Conservation (phyloP, 2,329 filamentous ascomycete species). For the Juglanconis juglandina region DNA sequence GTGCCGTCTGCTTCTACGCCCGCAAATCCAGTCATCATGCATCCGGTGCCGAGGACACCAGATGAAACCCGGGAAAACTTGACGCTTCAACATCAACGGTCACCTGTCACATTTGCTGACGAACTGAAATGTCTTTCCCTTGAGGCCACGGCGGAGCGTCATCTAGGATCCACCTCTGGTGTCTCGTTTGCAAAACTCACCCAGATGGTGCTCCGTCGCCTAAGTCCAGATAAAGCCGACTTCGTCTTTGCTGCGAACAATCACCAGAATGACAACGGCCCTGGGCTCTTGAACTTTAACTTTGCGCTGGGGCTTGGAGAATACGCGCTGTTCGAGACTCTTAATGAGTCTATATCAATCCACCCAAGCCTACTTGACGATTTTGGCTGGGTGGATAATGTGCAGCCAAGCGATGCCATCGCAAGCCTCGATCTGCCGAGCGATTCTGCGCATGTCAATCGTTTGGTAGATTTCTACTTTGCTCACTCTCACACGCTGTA, state of each 20-base stretch:
- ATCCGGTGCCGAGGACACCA: too few relatives aligned
- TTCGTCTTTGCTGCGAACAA: constrained; percentile 36
- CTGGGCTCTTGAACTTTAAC: constrained; percentile 23
- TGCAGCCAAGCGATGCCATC: constrained; percentile 21
- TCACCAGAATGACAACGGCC: constrained; percentile 14
- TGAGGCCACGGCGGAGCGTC: constrained; percentile 41
- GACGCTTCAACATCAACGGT: constrained; percentile 2
- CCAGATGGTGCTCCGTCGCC: constrained; percentile 37
- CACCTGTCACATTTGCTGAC: constrained; percentile 25
- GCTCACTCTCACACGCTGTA: constrained; percentile 45
- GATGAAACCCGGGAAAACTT: constrained; percentile 1
- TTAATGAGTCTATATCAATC: constrained; percentile 24
- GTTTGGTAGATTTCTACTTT: constrained; percentile 41
- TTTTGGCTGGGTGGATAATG: constrained; percentile 26
- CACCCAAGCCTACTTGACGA: constrained; percentile 30
- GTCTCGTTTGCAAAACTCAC: constrained; percentile 42
- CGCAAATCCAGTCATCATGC: too few relatives aligned
- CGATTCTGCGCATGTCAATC: constrained; percentile 26
- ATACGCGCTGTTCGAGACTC: constrained; percentile 21
- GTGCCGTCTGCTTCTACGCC: too few relatives aligned
- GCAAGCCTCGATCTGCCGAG: constrained; percentile 18
- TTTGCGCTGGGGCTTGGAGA: constrained; percentile 26
- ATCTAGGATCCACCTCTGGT: constrained; percentile 42
- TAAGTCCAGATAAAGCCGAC: constrained; percentile 39
- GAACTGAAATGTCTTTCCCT: constrained; percentile 38